Evolutionary conservation across 2,329 filamentous ascomycete genomes (phyloP), one percentile per base, ranked within the genome.

Genomic region (Leptographium wingfieldii): DNA sequence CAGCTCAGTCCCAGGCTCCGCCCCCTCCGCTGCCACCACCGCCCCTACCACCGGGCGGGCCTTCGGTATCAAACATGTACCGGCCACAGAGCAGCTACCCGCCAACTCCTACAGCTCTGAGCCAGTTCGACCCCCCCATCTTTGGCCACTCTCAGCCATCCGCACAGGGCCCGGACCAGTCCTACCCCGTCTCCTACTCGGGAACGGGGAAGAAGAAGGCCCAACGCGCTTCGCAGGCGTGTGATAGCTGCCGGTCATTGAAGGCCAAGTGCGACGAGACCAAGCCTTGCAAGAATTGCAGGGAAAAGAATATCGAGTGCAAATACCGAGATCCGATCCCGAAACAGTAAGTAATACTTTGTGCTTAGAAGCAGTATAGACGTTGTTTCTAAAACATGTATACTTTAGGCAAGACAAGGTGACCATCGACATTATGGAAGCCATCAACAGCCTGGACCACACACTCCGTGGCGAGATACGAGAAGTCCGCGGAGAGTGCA

Each of bases 241-340:
- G 94, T 72, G 91, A 95, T 68, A 89, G 87, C 71, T 96, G 91
- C 73, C 85, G 91, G 61, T 82, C 88, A 62, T 80, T 92, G 48
- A 96, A 95, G 72, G 90, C 90, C 16, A 95, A 95, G 73, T 96
- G 91, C 70, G 90, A 95, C 67, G 91, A 96, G 75, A 85, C 85
- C 12, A 85, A 87, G 65, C 91, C 88, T 2, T 87, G 88, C 67
- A 92, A 90, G 69, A 90, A 86, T 67, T 99, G 94, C 71, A 87
- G 87, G 67, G 92, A 97, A 66, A 95, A 95, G 70, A 85, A 82
- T 65, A 80, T 90, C 38, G 80, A 85, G 58, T 99, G 90, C 75
- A 86, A 89, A 71, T 97, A 96, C 72, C 85, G 92, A 65, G 92
- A 96, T 68, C 87, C 94, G 6, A 88, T 90, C 27, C 90, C 90